phyloP scores from a whole-genome alignment of 805 yeast genomes.

The Metschnikowia proteae region DNA sequence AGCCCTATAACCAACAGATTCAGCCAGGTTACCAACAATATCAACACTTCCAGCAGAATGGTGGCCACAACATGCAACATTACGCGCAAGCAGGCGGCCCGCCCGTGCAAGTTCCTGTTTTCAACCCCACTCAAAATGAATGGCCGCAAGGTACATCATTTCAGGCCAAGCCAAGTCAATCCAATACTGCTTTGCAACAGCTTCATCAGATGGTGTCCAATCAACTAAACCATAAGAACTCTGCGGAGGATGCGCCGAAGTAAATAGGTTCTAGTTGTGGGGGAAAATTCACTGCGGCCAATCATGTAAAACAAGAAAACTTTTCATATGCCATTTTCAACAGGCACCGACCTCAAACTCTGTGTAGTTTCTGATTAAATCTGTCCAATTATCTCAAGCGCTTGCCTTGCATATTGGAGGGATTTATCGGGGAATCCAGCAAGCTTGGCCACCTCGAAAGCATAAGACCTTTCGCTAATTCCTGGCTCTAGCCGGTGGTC shows the following conservation, averaged over 20 bases:
- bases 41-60: neutral
- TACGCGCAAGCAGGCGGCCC: neutral
- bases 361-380: neutral
- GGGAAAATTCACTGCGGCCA: too few species aligned
- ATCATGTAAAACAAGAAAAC: too few species aligned
- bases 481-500: slow-evolving; percentile 64
- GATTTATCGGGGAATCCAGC: slow-evolving; percentile 76
- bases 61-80: neutral
- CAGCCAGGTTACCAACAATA: neutral
- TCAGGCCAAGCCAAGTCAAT: neutral
- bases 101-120: neutral
- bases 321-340: too few species aligned
- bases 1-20: slow-evolving; percentile 10
- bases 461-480: slow-evolving; percentile 71
- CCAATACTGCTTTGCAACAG: slow-evolving; percentile 15
- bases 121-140: neutral
- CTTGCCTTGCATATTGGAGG: slow-evolving; percentile 46
- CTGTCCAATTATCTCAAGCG: slow-evolving; percentile 12
- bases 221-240: slow-evolving; percentile 9
- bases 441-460: slow-evolving; percentile 66
- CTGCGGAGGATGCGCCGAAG: neutral
- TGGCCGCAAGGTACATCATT: neutral
- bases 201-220: slow-evolving; percentile 18
- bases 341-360: too few species aligned
- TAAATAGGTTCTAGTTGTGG: neutral